These are phyloP conservation scores for Emericellopsis cladophorae DNA, from an alignment of 2,329 filamentous ascomycete genomes.

Conservation along the genomic window DNA sequence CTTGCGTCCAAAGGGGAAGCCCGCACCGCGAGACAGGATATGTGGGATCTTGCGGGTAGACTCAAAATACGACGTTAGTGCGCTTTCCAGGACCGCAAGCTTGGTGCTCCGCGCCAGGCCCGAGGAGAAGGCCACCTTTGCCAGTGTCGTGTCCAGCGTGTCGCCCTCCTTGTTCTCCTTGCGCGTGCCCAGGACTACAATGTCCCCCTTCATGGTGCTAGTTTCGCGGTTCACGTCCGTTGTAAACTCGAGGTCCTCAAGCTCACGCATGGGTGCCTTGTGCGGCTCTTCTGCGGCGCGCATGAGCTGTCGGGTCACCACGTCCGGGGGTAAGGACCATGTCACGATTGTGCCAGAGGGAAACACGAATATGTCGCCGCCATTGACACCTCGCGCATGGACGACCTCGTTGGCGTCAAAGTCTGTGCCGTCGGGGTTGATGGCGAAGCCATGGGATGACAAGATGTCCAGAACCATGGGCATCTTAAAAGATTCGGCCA, in stretches of 20 bases:
- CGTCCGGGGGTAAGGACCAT: slow-evolving; percentile 73
- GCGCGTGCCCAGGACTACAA: slow-evolving; percentile 78
- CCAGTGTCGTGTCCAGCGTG: slow-evolving; percentile 52
- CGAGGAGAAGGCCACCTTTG: slow-evolving; percentile 94
- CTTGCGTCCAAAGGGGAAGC: slow-evolving; percentile 36
- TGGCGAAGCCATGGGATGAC: slow-evolving; percentile 43
- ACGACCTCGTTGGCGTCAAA: slow-evolving; percentile 52
- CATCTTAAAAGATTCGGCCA: slow-evolving; percentile 55
- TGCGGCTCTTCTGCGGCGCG: slow-evolving; percentile 68
- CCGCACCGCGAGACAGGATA: slow-evolving; percentile 53
- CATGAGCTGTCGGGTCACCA: slow-evolving; percentile 62
- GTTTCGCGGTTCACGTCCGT: slow-evolving; percentile 61
- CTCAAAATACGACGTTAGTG: slow-evolving; percentile 73
- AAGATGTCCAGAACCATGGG: slow-evolving; percentile 43
- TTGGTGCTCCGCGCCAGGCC: slow-evolving; percentile 89
- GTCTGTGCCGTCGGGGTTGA: slow-evolving; percentile 48
- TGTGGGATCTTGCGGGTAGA: slow-evolving; percentile 73
- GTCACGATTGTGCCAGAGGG: slow-evolving; percentile 87
- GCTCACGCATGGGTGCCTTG: slow-evolving; percentile 55
- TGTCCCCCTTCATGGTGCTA: slow-evolving; percentile 73
- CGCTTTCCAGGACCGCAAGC: slow-evolving; percentile 77
- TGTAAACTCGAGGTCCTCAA: slow-evolving; percentile 80
- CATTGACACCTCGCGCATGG: slow-evolving; percentile 46
- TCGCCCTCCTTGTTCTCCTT: slow-evolving; percentile 30
- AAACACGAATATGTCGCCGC: slow-evolving; percentile 89